These are phyloP conservation scores for Solanum rostratum DNA, from an alignment of 257 asterid genomes.

Conservation along the genomic window DNA sequence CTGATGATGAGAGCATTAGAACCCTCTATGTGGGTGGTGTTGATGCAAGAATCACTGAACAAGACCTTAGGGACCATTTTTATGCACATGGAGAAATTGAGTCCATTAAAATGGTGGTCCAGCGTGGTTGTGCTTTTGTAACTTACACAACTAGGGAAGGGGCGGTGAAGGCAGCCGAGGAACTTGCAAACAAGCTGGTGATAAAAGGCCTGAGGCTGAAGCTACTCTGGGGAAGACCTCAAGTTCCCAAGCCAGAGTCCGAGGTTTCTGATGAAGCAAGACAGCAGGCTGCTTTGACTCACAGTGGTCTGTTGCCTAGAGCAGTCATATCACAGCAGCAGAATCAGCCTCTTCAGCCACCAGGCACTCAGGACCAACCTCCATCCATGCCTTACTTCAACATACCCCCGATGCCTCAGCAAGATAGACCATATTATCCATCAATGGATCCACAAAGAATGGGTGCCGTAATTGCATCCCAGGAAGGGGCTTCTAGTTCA, in stretches of 20 bases:
- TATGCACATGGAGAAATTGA: conserved; percentile 95
- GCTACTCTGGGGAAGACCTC: conserved; percentile 92
- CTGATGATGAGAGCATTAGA: conserved; percentile 87
- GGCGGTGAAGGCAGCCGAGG: conserved; percentile 96
- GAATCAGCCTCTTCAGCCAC: conserved; percentile 51
- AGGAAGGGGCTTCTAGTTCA: conserved; percentile 39
- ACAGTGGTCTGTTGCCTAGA: conserved; percentile 78
- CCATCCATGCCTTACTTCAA: conserved; percentile 75
- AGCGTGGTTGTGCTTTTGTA: conserved; percentile 90
- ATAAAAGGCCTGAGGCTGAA: conserved; percentile 82
- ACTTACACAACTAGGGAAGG: conserved; percentile 91
- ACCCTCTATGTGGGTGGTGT: conserved; percentile 93
- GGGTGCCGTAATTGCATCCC: conserved; percentile 72
- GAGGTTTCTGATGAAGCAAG: conserved; percentile 70
- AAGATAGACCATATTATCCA: conserved; percentile 66
- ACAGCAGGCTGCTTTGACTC: conserved; percentile 66
- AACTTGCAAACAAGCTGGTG: conserved; percentile 71
- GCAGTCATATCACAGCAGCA: conserved; percentile 92
- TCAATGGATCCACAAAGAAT: conserved; percentile 97
- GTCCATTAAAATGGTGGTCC: conserved; percentile 77
- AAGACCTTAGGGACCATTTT: conserved; percentile 89
- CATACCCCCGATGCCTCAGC: conserved; percentile 74
- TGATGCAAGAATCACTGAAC: conserved; percentile 74
- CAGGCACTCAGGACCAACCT: conserved; percentile 44
- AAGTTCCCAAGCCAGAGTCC: conserved; percentile 51